These are phyloP conservation scores for Colletotrichum scovillei DNA, from an alignment of 2,329 filamentous ascomycete species.

Conservation along the genomic window DNA sequence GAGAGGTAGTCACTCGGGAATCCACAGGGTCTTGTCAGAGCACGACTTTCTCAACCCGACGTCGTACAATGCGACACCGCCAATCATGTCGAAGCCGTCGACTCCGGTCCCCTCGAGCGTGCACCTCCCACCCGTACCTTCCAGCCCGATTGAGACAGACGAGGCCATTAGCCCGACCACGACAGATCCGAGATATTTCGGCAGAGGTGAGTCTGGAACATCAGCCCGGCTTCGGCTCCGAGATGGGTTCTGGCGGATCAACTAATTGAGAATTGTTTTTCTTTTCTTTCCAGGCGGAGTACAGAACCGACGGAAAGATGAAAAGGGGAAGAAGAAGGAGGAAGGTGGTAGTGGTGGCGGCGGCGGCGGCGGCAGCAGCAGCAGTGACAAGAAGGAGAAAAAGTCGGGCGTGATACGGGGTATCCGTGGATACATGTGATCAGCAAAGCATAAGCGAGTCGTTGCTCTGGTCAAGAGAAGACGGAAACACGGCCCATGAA, in stretches of 20 bases:
- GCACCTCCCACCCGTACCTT: constrained; percentile 52
- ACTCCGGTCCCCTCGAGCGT: constrained; percentile 43
- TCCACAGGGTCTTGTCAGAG: constrained; percentile 57
- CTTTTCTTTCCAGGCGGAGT: constrained; percentile 52
- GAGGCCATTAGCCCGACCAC: constrained; percentile 44
- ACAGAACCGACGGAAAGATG: constrained; percentile 61
- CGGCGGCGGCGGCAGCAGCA: too few species aligned
- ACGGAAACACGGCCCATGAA: background rate
- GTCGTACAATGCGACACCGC: constrained; percentile 56
- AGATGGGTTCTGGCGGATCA: constrained; percentile 46
- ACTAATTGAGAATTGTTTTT: constrained; percentile 11
- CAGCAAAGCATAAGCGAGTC: background rate
- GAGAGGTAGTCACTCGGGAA: constrained; percentile 44
- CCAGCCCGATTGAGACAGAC: constrained; percentile 42
- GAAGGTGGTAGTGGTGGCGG: constrained; percentile 41
- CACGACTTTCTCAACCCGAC: constrained; percentile 54
- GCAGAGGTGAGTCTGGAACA: constrained; percentile 53
- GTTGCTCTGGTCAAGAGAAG: background rate
- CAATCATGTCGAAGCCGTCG: constrained; percentile 49
- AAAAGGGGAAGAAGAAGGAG: constrained; percentile 60
- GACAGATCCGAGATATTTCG: constrained; percentile 55
- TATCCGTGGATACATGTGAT: constrained; percentile 51
- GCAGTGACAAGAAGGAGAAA: constrained; percentile 49
- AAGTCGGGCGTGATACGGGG: constrained; percentile 54
- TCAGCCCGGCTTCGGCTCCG: constrained; percentile 14